Evolutionary conservation across 2,329 filamentous ascomycete genomes (phyloP).

Genomic region (Didymella arachidicola): DNA sequence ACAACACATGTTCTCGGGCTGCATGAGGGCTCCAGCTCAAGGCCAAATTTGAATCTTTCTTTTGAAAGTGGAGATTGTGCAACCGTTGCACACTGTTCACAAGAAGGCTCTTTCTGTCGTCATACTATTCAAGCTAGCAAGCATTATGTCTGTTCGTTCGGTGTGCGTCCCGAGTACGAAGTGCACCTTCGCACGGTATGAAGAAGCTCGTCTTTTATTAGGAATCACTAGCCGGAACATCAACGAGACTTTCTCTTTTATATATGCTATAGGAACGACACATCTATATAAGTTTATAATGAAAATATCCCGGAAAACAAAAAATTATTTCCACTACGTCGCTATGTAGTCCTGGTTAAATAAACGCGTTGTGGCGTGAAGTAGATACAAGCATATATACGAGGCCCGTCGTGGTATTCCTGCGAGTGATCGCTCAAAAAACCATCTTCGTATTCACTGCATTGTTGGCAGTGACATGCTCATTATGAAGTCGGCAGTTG

Average conservation of each 20-base stretch:
- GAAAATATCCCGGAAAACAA: too few species aligned
- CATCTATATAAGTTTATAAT: too few species aligned
- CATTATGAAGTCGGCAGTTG: neutral
- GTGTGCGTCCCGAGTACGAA: conserved; percentile 11
- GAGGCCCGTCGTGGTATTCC: too few species aligned
- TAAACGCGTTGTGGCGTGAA: too few species aligned
- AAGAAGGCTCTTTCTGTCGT: conserved; percentile 5
- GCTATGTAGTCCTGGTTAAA: too few species aligned
- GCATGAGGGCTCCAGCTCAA: conserved; percentile 11
- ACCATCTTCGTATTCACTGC: neutral
- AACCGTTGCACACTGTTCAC: conserved; percentile 14
- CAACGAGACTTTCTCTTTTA: too few species aligned
- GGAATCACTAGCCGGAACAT: too few species aligned
- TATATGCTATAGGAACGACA: too few species aligned
- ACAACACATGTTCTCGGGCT: conserved; percentile 7
- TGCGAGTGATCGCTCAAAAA: too few species aligned
- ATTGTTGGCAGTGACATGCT: neutral
- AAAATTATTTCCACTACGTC: too few species aligned
- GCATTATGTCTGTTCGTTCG: conserved; percentile 4
- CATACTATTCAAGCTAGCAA: neutral
- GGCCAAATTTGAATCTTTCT: conserved; percentile 3
- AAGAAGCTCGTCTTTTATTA: too few species aligned
- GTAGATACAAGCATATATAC: too few species aligned
- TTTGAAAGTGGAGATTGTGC: conserved; percentile 9
- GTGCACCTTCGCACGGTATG: neutral